Evolutionary conservation across 495 filamentous ascomycete genomes (phyloP).

Genomic region (Cairneyella variabilis): DNA sequence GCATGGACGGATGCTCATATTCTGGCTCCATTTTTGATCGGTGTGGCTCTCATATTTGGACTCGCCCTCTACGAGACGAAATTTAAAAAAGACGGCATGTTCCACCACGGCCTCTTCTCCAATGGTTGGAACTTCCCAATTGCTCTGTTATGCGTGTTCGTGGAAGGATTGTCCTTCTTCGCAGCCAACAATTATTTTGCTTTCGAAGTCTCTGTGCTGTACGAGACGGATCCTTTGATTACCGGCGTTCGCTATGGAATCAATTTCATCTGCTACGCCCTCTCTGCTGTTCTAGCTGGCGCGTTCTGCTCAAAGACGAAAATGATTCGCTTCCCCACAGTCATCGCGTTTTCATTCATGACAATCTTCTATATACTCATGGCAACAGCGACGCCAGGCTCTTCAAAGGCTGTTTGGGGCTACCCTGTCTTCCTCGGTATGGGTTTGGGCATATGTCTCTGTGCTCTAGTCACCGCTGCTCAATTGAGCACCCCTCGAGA

Average conservation of each 20-base stretch:
- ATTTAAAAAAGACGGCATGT: constrained; percentile 34
- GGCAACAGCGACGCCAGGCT: constrained; percentile 21
- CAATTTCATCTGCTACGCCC: constrained; percentile 19
- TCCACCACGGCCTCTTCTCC: constrained; percentile 34
- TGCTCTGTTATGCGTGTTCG: constrained; percentile 27
- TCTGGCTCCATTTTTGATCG: constrained; percentile 29
- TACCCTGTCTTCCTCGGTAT: constrained; percentile 30
- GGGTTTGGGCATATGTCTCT: constrained; percentile 28
- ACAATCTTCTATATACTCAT: constrained; percentile 28
- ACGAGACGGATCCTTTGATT: constrained; percentile 27
- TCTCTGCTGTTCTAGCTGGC: constrained; percentile 20
- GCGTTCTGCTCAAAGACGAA: constrained; percentile 26
- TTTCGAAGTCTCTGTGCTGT: constrained; percentile 30
- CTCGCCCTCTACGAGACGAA: constrained; percentile 28
- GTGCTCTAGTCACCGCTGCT: constrained; percentile 28
- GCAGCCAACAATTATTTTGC: constrained; percentile 35
- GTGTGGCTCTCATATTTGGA: constrained; percentile 15
- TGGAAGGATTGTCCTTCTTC: constrained; percentile 34
- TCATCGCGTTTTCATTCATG: constrained; percentile 25
- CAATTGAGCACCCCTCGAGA: constrained; percentile 32
- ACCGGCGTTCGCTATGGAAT: constrained; percentile 27
- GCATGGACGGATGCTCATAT: constrained; percentile 29
- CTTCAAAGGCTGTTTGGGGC: constrained; percentile 25
- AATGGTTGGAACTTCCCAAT: constrained; percentile 31
- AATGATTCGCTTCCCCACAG: constrained; percentile 21